Evolutionary conservation across 1,284 basidiomycete genomes (phyloP).

Genomic region (Cutaneotrichosporon sp.): DNA sequence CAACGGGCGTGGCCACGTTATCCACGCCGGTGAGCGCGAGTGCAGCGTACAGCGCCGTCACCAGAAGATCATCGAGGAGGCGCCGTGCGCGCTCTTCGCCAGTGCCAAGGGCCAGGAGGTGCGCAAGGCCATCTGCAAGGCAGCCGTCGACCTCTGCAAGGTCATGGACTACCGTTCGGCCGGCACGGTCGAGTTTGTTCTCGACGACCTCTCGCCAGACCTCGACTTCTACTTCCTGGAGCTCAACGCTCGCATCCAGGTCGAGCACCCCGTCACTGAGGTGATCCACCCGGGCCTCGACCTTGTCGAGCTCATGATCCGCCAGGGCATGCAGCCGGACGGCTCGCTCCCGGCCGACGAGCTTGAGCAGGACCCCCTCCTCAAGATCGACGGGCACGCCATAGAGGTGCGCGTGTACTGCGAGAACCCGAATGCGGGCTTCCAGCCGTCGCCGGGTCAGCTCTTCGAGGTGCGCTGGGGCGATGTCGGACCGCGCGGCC

Average conservation of each 20-base stretch:
- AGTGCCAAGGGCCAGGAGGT: constrained; percentile 43
- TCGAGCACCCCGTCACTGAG: constrained; percentile 72
- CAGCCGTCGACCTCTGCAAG: constrained; percentile 60
- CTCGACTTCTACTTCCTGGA: constrained; percentile 70
- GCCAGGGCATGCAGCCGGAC: constrained; percentile 41
- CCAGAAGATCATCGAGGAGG: constrained; percentile 74
- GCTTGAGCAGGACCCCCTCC: constrained; percentile 28
- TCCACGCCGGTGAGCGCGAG: constrained; percentile 71
- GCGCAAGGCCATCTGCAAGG: constrained; percentile 58
- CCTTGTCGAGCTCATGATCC: constrained; percentile 65
- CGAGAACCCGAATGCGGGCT: constrained; percentile 64
- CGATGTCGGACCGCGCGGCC: constrained; percentile 35
- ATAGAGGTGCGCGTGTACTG: constrained; percentile 69
- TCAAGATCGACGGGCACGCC: constrained; percentile 50
- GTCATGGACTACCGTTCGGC: constrained; percentile 63
- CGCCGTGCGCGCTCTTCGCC: constrained; percentile 58
- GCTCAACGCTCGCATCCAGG: constrained; percentile 72
- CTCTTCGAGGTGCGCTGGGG: constrained; percentile 62
- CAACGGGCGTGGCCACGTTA: constrained; percentile 60
- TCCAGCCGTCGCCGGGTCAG: constrained; percentile 65
- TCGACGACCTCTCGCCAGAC: constrained; percentile 56
- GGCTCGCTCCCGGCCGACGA: constrained; percentile 53
- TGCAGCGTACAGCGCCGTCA: constrained; percentile 69
- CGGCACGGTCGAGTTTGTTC: constrained; percentile 69
- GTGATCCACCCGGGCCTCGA: constrained; percentile 62